Base-by-base conservation (phyloP, 345 rosid species). In the Leavenworthia alabamica region DNA sequence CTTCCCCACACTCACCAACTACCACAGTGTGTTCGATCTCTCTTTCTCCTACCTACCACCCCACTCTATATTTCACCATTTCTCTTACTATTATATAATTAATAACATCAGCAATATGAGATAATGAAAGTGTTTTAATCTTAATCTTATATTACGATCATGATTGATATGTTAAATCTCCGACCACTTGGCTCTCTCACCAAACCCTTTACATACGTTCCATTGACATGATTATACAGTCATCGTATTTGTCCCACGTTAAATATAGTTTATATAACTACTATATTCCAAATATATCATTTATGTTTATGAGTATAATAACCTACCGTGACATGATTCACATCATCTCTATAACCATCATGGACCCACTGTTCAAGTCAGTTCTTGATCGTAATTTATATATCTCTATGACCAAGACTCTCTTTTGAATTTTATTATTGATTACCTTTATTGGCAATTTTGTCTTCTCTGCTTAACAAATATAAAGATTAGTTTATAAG, bases 21-120 rank as follows among this genome's bases (percentile, higher is more conserved):
- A 51, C 60, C 33, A 61, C 35, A 36, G 23, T 46, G 14, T 36
- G 61, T 31, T 68, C 23, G 14, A 44, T 52, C 56, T 68, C 62
- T 52, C 61, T 68, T 68, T 68, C 67, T 51, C 56, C 41, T 28
- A 70, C 74, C 74, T 28, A 62, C 62, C 68, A 70, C 43, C 41
- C 74, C 68, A 62, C 74, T 56, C 69, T 22, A 35, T 24, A 64
- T 42, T 53, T 64, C 26, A 12, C 69, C 43, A 64, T 32, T 54
- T 52, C 43, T 64, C 54, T 54, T 54, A 13, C 26, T 44, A 1
- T 66, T 65, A 33, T 51, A 3, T 31, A 3, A 50, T 50, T 29
- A 39, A 16, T 41, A 5, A 13, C n/a, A n/a, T n/a, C n/a, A n/a
- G n/a, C n/a, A n/a, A n/a, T 50, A 12, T 29, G 35, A n/a, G n/a